Evolutionary conservation across 495 filamentous ascomycete species (phyloP).

Genomic region (Lepidopterella palustris): DNA sequence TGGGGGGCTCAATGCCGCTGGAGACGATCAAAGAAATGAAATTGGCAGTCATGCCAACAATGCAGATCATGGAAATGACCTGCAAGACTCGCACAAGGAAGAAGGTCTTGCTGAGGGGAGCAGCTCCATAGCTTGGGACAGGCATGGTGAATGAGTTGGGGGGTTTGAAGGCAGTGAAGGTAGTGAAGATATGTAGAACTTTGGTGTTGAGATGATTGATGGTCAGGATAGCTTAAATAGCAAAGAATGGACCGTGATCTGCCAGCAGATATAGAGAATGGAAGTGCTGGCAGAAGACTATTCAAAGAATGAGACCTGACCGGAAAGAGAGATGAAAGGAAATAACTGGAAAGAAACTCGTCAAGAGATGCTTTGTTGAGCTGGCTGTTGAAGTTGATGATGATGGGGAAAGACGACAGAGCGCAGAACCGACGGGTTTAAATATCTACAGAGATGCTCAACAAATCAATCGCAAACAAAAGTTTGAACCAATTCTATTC

Average conservation of each 20-base stretch:
- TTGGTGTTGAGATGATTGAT: constrained; percentile 14
- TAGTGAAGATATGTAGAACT: background rate
- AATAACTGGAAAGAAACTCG: constrained; percentile 30
- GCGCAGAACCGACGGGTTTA: constrained; percentile 18
- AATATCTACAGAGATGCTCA: constrained; percentile 19
- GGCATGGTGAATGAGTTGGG: constrained; percentile 38
- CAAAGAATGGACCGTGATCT: constrained; percentile 26
- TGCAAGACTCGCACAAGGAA: constrained; percentile 65
- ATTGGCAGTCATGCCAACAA: constrained; percentile 75
- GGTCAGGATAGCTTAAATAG: constrained; percentile 16
- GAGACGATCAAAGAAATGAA: constrained; percentile 75
- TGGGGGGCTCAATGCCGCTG: constrained; percentile 54
- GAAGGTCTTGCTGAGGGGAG: constrained; percentile 65
- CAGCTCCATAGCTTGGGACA: constrained; percentile 57
- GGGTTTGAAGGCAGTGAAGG: background rate
- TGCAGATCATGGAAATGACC: constrained; percentile 61
- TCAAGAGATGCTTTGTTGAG: constrained; percentile 19
- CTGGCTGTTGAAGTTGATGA: constrained; percentile 22
- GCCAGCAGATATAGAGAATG: constrained; percentile 29
- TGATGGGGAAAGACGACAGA: constrained; percentile 7
- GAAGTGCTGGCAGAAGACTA: constrained; percentile 23
- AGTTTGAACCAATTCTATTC: constrained; percentile 24
- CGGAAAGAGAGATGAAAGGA: constrained; percentile 19
- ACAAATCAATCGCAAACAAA: constrained; percentile 20
- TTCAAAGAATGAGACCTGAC: constrained; percentile 25